Percentiles rank a stretch among this genome's conserved stretches.
phyloP scores from a whole-genome alignment of 2,329 filamentous ascomycete species.

The Fusarium temperatum region DNA sequence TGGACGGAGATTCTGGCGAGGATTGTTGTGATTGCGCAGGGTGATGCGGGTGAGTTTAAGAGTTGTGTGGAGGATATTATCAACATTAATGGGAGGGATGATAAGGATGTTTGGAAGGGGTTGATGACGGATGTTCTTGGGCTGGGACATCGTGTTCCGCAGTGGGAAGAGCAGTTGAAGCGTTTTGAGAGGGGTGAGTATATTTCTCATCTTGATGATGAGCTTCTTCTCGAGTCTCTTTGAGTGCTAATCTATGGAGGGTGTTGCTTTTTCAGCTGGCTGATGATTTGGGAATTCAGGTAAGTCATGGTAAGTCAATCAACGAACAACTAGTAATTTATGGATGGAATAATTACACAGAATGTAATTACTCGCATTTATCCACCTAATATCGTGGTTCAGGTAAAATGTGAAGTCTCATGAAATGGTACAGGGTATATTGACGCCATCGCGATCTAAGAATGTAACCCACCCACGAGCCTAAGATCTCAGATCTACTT shows the following conservation, averaged over 20 bases:
- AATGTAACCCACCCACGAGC: neutral
- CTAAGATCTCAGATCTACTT: neutral
- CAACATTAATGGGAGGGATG: neutral
- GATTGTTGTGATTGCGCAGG: constrained; percentile 25
- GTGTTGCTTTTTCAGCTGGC: neutral
- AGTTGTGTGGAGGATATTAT: neutral
- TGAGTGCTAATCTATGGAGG: fast-evolving
- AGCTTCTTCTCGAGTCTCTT: neutral
- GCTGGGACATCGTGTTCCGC: constrained; percentile 21
- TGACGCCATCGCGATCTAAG: neutral
- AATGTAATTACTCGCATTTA: too few relatives aligned
- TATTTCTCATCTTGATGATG: constrained; percentile 20
- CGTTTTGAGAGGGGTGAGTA: constrained; percentile 11
- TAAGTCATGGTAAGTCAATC: neutral
- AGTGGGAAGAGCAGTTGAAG: constrained; percentile 34
- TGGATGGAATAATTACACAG: too few relatives aligned
- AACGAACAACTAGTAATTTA: neutral
- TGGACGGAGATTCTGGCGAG: constrained; percentile 33
- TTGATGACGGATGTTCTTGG: constrained; percentile 13
- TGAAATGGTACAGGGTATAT: neutral
- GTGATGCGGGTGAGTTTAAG: constrained; percentile 1
- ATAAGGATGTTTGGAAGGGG: constrained; percentile 6
- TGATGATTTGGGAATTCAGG: neutral
- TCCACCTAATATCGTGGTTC: too few relatives aligned
- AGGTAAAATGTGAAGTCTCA: neutral